Percentiles rank a stretch among this genome's conserved stretches.
Conservation (phyloP, 2,329 filamentous ascomycete genomes). For the Venturia asperata region DNA sequence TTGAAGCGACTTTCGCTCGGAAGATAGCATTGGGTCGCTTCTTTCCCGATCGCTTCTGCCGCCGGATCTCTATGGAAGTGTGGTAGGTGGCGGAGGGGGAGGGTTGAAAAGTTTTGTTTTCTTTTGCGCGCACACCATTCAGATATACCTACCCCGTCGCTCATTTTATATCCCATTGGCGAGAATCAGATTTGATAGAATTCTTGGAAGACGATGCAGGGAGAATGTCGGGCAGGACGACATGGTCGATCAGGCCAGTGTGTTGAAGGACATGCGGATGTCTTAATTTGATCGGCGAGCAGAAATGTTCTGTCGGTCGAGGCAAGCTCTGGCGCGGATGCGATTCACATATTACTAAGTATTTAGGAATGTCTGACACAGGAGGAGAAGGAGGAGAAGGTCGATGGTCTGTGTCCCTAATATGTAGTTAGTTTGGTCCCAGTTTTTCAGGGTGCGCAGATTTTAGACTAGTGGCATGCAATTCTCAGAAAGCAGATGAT, state of each 20-base stretch:
- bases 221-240: neutral
- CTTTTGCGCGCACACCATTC: neutral
- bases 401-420: conserved; percentile 9
- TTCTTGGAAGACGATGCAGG: neutral
- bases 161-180: conserved; percentile 15
- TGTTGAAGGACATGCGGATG: conserved; percentile 6
- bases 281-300: neutral
- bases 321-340: neutral
- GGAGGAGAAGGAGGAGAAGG: neutral
- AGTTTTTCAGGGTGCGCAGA: neutral
- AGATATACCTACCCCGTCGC: conserved; percentile 14
- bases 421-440: conserved; percentile 1
- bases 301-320: neutral
- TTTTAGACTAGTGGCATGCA: conserved; percentile 6
- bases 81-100: no score
- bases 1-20: neutral
- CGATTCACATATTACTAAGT: neutral
- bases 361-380: neutral
- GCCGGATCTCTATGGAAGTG: neutral
- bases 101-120: conserved; percentile 13
- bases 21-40: neutral
- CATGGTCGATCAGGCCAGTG: neutral
- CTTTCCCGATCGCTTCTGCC: neutral
- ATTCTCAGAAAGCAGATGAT: conserved; percentile 9
- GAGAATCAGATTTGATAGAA: neutral